Conservation (phyloP, 176 grass and related monocot species). For the Oryza meyeriana region DNA sequence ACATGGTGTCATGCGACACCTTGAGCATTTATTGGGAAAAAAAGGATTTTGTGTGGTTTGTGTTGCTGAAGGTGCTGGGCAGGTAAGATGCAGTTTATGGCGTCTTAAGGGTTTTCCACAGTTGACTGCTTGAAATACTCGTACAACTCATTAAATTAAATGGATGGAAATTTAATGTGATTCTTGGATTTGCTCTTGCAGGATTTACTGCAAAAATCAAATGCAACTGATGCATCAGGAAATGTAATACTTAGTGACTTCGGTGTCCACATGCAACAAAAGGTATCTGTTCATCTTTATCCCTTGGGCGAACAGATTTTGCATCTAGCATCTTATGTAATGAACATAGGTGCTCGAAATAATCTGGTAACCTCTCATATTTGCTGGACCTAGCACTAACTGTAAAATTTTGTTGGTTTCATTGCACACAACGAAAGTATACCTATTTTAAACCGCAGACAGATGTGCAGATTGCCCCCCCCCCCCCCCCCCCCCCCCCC, state of each 20-base stretch:
- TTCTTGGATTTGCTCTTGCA: conserved; percentile 44
- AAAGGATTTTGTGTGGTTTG: conserved; percentile 92
- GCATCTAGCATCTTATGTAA: not conserved
- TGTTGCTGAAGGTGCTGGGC: conserved; percentile 91
- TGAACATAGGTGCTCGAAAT: not conserved
- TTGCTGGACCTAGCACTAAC: not conserved
- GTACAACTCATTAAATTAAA: not conserved
- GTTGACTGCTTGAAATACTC: not conserved
- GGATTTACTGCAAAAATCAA: conserved; percentile 89
- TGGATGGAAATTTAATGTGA: not conserved
- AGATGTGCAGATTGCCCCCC: not conserved
- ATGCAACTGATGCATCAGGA: conserved; percentile 88
- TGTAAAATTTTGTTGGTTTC: not conserved
- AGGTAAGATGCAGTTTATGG: conserved; percentile 45
- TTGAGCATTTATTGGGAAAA: conserved; percentile 68
- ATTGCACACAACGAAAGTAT: not conserved
- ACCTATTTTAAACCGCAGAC: not conserved
- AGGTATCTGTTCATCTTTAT: conserved; percentile 43
- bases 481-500: too few relatives aligned
- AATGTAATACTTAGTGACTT: conserved; percentile 85
- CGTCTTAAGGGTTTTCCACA: conserved; percentile 1
- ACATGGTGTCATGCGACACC: conserved; percentile 72
- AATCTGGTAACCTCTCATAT: not conserved
- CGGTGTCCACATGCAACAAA: conserved; percentile 91
- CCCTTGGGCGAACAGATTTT: not conserved